phyloP scores from a whole-genome alignment of 257 asterid species.

The Solanum rostratum region DNA sequence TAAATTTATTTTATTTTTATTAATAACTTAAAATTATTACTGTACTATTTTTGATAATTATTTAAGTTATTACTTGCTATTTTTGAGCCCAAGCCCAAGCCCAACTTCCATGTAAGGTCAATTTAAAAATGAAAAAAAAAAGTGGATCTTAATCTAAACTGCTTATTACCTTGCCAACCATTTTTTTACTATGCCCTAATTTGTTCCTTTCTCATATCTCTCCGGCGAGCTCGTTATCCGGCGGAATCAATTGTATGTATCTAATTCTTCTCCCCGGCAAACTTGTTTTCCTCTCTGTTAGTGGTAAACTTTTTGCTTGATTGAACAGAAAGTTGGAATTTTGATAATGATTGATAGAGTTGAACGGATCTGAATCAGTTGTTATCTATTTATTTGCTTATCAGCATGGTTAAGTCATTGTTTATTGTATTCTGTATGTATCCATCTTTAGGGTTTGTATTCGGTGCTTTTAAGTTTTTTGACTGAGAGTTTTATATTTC shows the following conservation, averaged over 20 bases:
- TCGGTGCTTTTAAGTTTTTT: neutral
- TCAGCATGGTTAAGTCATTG: neutral
- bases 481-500: neutral
- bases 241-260: neutral
- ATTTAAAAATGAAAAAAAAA: neutral
- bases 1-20: too few relatives aligned
- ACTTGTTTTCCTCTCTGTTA: neutral
- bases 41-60: neutral
- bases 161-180: too few relatives aligned
- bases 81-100: neutral
- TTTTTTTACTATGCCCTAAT: neutral
- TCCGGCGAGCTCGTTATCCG: neutral
- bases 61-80: neutral
- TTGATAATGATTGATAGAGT: neutral
- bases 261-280: neutral
- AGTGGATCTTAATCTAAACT: neutral
- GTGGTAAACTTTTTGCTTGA: neutral
- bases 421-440: neutral
- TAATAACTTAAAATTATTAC: neutral
- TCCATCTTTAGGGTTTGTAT: neutral
- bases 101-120: neutral
- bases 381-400: neutral
- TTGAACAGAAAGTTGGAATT: neutral
- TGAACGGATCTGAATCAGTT: neutral
- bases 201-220: neutral